These are phyloP conservation scores for Leersia perrieri DNA, from an alignment of 176 grass and related monocot genomes.

Conservation along the genomic window DNA sequence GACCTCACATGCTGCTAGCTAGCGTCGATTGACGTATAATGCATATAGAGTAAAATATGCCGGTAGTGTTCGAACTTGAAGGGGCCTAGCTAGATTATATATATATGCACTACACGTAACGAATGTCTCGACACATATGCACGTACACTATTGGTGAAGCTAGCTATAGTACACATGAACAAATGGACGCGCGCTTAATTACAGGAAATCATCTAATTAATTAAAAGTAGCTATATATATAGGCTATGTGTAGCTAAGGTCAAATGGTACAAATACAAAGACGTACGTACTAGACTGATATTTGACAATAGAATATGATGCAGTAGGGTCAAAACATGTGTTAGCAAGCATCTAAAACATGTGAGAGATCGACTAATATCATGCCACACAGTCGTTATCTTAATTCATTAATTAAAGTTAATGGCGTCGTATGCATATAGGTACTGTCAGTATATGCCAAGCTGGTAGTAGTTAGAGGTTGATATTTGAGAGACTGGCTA, in stretches of 20 bases:
- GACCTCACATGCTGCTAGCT: too few relatives aligned
- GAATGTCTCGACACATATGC: background rate
- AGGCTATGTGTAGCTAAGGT: background rate
- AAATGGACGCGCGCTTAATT: background rate
- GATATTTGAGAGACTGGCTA: background rate
- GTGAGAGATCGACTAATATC: conserved; percentile 8
- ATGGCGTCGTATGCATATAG: background rate
- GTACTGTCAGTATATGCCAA: background rate
- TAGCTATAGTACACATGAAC: background rate
- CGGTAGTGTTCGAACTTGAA: too few relatives aligned
- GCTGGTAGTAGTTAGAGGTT: background rate
- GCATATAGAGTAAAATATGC: too few relatives aligned
- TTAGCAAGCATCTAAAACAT: background rate
- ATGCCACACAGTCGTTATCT: background rate
- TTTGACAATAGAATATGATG: too few relatives aligned
- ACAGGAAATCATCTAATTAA: background rate
- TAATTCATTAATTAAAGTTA: background rate
- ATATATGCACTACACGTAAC: background rate
- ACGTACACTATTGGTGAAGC: background rate
- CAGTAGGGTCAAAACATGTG: background rate
- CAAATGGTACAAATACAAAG: background rate
- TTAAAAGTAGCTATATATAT: background rate
- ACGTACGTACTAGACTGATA: too few relatives aligned
- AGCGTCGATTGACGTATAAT: too few relatives aligned
- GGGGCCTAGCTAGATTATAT: background rate